Percentiles rank a stretch among this genome's conserved stretches.
Conservation (phyloP, 306 rosid species). For the Carpinus fangiana region DNA sequence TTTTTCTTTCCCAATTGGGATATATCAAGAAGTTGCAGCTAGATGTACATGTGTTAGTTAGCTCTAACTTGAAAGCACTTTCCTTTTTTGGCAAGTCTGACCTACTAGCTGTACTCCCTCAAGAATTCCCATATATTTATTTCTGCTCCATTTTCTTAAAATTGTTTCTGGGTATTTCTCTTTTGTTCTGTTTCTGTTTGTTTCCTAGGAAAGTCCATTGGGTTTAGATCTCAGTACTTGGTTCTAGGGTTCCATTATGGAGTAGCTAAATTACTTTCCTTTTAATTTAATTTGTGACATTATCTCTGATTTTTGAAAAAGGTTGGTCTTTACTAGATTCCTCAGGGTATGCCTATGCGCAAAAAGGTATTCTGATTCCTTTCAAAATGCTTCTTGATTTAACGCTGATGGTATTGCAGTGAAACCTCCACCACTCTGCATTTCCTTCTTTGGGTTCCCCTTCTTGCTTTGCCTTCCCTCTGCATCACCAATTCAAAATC, state of each 20-base stretch:
- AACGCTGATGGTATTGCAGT: constrained; percentile 44
- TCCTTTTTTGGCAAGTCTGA: not conserved
- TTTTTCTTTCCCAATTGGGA: constrained; percentile 44
- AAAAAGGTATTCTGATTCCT: constrained; percentile 77
- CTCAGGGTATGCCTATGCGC: constrained; percentile 38
- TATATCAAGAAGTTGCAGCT: constrained; percentile 26
- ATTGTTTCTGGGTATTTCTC: constrained; percentile 21
- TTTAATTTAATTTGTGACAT: constrained; percentile 33
- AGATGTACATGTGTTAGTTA: constrained; percentile 20
- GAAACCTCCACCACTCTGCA: constrained; percentile 55
- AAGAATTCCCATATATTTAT: constrained; percentile 13
- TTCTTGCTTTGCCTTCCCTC: constrained; percentile 26
- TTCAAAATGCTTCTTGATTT: constrained; percentile 64
- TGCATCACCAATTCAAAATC: constrained; percentile 30
- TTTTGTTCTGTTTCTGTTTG: constrained; percentile 7
- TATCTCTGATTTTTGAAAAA: constrained; percentile 42
- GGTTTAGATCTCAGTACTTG: constrained; percentile 43
- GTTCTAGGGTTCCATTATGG: constrained; percentile 36
- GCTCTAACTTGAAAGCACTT: constrained; percentile 14
- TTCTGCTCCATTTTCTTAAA: constrained; percentile 10
- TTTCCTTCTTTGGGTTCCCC: constrained; percentile 26
- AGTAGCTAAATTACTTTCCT: constrained; percentile 23
- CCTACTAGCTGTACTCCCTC: not conserved
- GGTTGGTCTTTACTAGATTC: constrained; percentile 71
- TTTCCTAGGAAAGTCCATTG: constrained; percentile 23